phyloP scores from a whole-genome alignment of 2,329 filamentous ascomycete species.

The Zymoseptoria crescenta region DNA sequence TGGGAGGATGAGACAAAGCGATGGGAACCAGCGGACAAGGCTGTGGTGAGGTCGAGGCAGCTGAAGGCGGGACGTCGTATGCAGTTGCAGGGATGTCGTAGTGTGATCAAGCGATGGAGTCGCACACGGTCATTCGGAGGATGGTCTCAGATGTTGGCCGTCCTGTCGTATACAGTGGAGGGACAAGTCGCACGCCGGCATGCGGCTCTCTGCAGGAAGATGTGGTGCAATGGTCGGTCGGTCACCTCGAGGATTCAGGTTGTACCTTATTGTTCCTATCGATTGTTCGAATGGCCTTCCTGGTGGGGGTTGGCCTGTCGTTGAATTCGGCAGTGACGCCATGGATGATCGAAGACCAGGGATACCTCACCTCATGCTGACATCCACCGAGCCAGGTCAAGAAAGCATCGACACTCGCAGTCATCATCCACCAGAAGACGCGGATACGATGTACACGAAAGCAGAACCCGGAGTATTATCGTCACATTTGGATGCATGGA shows the following conservation, averaged over 20 bases:
- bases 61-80: neutral
- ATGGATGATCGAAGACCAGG: too few relatives aligned
- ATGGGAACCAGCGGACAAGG: neutral
- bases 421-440: too few relatives aligned
- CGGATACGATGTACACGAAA: neutral
- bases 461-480: too few relatives aligned
- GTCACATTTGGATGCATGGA: neutral
- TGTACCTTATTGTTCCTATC: neutral
- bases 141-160: neutral
- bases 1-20: neutral
- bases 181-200: too few relatives aligned
- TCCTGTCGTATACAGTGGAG: neutral
- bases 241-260: neutral
- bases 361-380: too few relatives aligned
- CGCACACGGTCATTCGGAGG: neutral
- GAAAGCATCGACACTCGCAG: neutral
- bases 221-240: neutral
- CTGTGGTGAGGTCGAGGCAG: neutral
- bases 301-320: neutral
- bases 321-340: neutral
- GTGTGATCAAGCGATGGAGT: neutral
- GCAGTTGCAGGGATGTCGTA: neutral
- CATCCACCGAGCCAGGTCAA: too few relatives aligned
- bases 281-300: neutral
- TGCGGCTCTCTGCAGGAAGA: too few relatives aligned